phyloP scores from a whole-genome alignment of 768 basidiomycete species.

The Podaxis sp. region DNA sequence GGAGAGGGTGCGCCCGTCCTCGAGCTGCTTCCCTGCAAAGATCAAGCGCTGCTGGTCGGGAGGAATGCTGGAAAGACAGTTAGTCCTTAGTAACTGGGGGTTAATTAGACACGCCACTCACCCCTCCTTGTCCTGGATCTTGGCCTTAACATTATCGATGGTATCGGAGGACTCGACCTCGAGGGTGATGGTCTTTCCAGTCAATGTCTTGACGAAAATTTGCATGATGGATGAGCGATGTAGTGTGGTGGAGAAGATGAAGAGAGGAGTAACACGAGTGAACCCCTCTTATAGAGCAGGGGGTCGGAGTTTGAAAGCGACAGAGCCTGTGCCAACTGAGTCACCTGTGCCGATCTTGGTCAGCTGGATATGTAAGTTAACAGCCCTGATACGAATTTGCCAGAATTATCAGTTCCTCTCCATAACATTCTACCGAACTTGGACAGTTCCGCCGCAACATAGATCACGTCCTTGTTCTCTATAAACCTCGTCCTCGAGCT shows the following conservation, averaged over 20 bases:
- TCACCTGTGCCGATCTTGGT: constrained; percentile 9
- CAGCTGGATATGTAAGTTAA: neutral
- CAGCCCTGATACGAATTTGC: constrained; percentile 4
- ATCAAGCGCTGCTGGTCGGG: constrained; percentile 95
- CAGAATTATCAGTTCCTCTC: constrained; percentile 2
- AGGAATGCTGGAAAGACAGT: constrained; percentile 47
- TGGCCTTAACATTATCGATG: constrained; percentile 77
- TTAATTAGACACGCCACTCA: constrained; percentile 19
- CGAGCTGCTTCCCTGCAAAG: constrained; percentile 94
- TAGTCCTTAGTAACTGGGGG: neutral
- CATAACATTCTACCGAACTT: neutral
- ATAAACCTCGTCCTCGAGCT: no score
- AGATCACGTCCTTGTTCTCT: no score
- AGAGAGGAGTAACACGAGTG: constrained; percentile 12
- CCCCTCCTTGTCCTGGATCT: constrained; percentile 86
- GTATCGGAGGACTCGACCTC: constrained; percentile 81
- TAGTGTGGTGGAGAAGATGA: constrained; percentile 14
- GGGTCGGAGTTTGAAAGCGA: constrained; percentile 38
- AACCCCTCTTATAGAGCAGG: constrained; percentile 25
- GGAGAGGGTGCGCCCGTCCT: constrained; percentile 88
- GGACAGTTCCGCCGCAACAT: neutral
- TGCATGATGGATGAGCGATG: constrained; percentile 33
- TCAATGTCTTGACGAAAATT: constrained; percentile 68
- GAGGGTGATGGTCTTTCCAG: constrained; percentile 89
- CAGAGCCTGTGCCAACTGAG: constrained; percentile 10